Conservation (phyloP, 345 rosid genomes). For the Boechera stricta region DNA sequence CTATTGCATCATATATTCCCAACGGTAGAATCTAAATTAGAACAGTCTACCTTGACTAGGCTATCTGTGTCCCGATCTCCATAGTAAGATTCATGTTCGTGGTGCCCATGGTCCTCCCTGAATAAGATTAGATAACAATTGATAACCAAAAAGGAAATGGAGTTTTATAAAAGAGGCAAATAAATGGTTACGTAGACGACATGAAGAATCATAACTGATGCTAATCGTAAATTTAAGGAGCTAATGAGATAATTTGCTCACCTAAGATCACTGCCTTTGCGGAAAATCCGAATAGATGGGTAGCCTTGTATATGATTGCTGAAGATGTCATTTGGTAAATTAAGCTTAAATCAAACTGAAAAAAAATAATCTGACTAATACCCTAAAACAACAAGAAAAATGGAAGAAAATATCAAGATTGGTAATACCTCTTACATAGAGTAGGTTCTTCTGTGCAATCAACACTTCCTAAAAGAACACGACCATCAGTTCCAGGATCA, state of each 20-base stretch:
- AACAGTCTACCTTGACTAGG: conserved; percentile 68
- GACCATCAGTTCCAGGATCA: conserved; percentile 84
- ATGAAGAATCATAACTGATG: conserved; percentile 2
- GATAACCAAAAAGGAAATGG: background rate
- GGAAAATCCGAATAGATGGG: conserved; percentile 96
- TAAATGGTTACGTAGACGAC: background rate
- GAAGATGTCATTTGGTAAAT: conserved; percentile 29
- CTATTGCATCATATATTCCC: background rate
- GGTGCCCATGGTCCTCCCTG: conserved; percentile 91
- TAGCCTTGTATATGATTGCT: conserved; percentile 95
- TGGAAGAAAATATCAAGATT: conserved; percentile 23
- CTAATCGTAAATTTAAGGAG: background rate
- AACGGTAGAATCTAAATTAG: background rate
- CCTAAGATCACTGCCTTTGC: conserved; percentile 83
- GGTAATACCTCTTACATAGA: conserved; percentile 76
- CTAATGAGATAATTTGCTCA: conserved; percentile 31
- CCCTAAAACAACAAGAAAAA: conserved; percentile 26
- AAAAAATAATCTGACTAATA: background rate
- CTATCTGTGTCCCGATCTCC: conserved; percentile 96
- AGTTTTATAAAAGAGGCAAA: background rate
- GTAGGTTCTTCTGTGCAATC: conserved; percentile 79
- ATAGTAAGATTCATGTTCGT: conserved; percentile 93
- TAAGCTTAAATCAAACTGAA: background rate
- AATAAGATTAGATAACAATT: background rate
- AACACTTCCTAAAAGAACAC: conserved; percentile 77